Conservation (phyloP, 768 basidiomycete genomes). For the Russula lepida region DNA sequence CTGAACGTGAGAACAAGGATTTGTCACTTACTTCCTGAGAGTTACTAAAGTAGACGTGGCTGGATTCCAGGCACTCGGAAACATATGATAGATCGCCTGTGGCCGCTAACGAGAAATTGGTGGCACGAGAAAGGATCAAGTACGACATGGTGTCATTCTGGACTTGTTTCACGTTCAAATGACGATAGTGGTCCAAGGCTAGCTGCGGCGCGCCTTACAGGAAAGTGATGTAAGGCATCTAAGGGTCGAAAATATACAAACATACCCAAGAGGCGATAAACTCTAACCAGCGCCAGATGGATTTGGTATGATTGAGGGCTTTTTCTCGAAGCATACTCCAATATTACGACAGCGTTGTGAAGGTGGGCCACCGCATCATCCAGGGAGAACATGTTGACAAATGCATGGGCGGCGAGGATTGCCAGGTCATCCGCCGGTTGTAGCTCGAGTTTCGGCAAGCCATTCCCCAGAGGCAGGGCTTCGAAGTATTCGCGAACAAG, state of each 20-base stretch:
- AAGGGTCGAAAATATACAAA: slow-evolving; percentile 7
- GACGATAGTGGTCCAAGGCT: slow-evolving; percentile 72
- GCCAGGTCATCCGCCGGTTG: slow-evolving; percentile 85
- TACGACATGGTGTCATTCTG: slow-evolving; percentile 89
- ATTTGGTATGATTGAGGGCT: slow-evolving; percentile 78
- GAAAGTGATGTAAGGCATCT: not conserved
- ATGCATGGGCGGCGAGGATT: slow-evolving; percentile 61
- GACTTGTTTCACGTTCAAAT: slow-evolving; percentile 72
- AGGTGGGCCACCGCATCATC: slow-evolving; percentile 50
- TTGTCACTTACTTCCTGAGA: slow-evolving; percentile 54
- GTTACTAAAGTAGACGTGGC: slow-evolving; percentile 73
- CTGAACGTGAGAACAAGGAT: not conserved
- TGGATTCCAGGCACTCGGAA: slow-evolving; percentile 69
- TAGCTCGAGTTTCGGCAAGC: slow-evolving; percentile 65
- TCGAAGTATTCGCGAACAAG: slow-evolving; percentile 58
- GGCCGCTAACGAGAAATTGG: slow-evolving; percentile 70
- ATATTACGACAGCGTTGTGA: slow-evolving; percentile 50
- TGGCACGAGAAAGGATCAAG: slow-evolving; percentile 65
- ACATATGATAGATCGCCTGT: slow-evolving; percentile 68
- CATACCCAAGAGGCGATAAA: slow-evolving; percentile 75
- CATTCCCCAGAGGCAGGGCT: slow-evolving; percentile 55
- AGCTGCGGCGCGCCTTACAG: slow-evolving; percentile 58
- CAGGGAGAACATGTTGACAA: slow-evolving; percentile 55
- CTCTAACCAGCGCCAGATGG: slow-evolving; percentile 64
- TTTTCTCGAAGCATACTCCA: slow-evolving; percentile 63